phyloP scores from a whole-genome alignment of 106 monocot species.

The Dendrobium catenatum region DNA sequence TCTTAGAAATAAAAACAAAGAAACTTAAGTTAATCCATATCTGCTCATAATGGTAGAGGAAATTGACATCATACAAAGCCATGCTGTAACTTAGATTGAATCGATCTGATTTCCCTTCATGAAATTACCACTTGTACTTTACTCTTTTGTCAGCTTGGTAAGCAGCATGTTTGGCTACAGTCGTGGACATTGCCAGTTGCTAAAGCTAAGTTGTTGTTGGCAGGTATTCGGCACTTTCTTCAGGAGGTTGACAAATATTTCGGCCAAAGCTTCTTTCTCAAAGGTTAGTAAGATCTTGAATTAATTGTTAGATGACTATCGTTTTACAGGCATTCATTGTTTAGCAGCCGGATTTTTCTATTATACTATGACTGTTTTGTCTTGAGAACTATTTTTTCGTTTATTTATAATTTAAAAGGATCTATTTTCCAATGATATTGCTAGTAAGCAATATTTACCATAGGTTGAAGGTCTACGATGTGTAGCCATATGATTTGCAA shows the following conservation, averaged over 20 bases:
- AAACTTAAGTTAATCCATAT: too few species aligned
- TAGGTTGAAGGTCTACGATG: background rate
- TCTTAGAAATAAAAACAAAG: too few species aligned
- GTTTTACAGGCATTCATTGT: background rate
- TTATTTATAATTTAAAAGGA: too few species aligned
- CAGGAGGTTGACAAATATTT: constrained; percentile 70
- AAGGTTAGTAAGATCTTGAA: constrained; percentile 36
- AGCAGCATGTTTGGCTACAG: constrained; percentile 80
- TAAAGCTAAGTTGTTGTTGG: constrained; percentile 79
- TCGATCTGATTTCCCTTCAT: background rate
- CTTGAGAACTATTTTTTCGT: too few species aligned
- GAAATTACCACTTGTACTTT: background rate
- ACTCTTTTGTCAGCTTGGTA: constrained; percentile 46
- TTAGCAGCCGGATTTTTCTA: background rate
- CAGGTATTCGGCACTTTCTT: constrained; percentile 84
- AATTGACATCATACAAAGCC: background rate
- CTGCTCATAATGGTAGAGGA: background rate
- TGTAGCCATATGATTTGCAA: background rate
- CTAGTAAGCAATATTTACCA: background rate
- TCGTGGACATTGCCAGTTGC: constrained; percentile 52
- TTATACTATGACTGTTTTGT: background rate
- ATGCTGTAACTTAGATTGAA: background rate
- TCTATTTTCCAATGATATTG: too few species aligned
- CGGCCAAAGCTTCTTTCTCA: constrained; percentile 57
- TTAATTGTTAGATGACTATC: background rate